phyloP scores from a whole-genome alignment of 306 rosid species.

The Sophora flavescens region DNA sequence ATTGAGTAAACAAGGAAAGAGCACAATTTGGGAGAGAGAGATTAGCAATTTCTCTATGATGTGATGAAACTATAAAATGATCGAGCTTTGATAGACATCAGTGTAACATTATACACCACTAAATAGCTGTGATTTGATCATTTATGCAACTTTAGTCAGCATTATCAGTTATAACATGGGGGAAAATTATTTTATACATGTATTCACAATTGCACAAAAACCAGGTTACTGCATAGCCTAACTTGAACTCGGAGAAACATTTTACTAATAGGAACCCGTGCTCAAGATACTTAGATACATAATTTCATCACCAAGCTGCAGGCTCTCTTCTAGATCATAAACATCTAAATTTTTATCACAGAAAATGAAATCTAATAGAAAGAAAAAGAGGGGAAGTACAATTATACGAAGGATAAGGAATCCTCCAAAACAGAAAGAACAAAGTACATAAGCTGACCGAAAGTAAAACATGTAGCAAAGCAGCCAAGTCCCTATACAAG shows the following conservation, averaged over 20 bases:
- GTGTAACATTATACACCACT: background rate
- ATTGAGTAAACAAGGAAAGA: background rate
- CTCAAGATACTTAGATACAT: background rate
- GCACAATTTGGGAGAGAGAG: background rate
- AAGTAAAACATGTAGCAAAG: background rate
- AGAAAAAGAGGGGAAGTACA: background rate
- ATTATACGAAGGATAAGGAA: background rate
- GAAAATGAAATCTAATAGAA: background rate
- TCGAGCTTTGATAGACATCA: background rate
- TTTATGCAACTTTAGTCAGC: slow-evolving; percentile 10
- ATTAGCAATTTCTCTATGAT: background rate
- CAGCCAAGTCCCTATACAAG: background rate
- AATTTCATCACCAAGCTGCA: background rate
- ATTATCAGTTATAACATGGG: background rate
- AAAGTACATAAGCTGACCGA: background rate
- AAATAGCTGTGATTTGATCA: background rate
- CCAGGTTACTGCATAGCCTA: background rate
- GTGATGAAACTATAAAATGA: background rate
- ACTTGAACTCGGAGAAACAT: background rate
- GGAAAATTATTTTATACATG: background rate
- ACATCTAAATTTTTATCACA: background rate
- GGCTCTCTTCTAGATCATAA: background rate
- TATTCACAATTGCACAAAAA: slow-evolving; percentile 5
- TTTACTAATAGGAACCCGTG: background rate
- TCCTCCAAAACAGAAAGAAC: slow-evolving; percentile 10